Evolutionary conservation across 1,139 yeast genomes (phyloP), one percentile per base, ranked within the genome.

Genomic region (Taphrina sp.): DNA sequence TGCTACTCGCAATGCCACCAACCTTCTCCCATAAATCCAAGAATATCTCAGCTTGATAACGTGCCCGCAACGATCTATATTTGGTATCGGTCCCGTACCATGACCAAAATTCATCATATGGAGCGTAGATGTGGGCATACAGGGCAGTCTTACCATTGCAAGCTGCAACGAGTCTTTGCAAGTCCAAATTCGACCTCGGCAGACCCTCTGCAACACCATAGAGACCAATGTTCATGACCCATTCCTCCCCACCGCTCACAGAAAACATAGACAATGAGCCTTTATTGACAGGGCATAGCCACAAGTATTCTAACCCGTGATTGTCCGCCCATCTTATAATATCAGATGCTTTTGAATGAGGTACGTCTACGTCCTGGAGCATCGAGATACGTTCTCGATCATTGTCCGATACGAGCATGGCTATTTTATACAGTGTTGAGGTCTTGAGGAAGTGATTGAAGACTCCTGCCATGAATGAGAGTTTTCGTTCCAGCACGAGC

Each of bases 321-420:
- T 23, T 24, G 12, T 1, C 20, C 17, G 33, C 52, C 52, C 52
- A 45, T 3, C 35, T 24, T 8, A 45, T 20, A n/a, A 45, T 26
- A 5, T 24, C 29, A 12, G 34, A n/a, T 5, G 42, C 52, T 24
- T 45, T 28, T 3, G 42, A 24, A 4, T n/a, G n/a, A 12, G 52
- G 52, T 7, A 45, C 35, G 22, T 45, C 52, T 8, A 45, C 52
- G 35, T 45, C 52, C 42, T 45, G 52, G 24, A 45, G 29, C 52
- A 45, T 45, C n/a, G 29, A 31, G 8, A 34, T 26, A 23, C 24
- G 23, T 16, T 45, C 52, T 3, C 52, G 31, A 3, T 45, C 42
- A n/a, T 26, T 7, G 16, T 45, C 52, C 8, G 33, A 31, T 16
- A 35, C n/a, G 8, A 45, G 42, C 52, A 45, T 35, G 23, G 52